These are phyloP conservation scores for Saturnispora kantuleensis DNA, from an alignment of 805 yeast genomes.

Conservation along the genomic window DNA sequence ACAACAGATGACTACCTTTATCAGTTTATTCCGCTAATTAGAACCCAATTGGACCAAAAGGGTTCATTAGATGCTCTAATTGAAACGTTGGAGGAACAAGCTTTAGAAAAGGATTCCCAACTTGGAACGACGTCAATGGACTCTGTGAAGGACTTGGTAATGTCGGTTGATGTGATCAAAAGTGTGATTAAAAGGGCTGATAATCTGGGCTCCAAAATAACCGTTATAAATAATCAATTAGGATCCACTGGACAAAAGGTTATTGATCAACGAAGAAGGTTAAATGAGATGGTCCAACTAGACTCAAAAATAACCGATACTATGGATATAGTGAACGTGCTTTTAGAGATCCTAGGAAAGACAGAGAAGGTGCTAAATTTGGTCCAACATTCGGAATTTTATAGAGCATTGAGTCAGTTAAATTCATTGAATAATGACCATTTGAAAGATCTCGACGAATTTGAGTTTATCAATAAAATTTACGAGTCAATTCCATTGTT, in stretches of 20 bases:
- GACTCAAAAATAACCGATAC: constrained; percentile 64
- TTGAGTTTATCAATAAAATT: constrained; percentile 67
- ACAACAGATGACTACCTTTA: constrained; percentile 65
- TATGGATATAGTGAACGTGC: constrained; percentile 53
- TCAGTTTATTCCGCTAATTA: constrained; percentile 67
- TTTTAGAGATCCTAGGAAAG: constrained; percentile 74
- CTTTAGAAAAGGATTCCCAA: constrained; percentile 52
- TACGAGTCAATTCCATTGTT: constrained; percentile 69
- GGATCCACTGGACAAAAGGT: constrained; percentile 58
- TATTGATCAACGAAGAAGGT: constrained; percentile 48
- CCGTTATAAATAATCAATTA: constrained; percentile 46
- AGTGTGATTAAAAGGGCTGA: constrained; percentile 49
- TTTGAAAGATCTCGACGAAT: constrained; percentile 51
- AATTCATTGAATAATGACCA: constrained; percentile 66
- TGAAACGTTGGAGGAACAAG: constrained; percentile 43
- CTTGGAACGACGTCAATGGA: constrained; percentile 52
- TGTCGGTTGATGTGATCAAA: constrained; percentile 55
- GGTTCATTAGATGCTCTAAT: constrained; percentile 49
- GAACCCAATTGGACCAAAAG: constrained; percentile 43
- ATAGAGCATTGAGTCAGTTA: constrained; percentile 75
- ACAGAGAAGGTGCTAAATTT: constrained; percentile 80
- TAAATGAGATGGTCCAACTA: constrained; percentile 53
- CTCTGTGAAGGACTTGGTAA: constrained; percentile 44
- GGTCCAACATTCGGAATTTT: constrained; percentile 64
- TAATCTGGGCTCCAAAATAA: constrained; percentile 44